A percentile compares a stretch with the other conserved stretches of the same genome.
These are phyloP conservation scores for Rhizophagus prolifer DNA, from an alignment of 192 early-diverging fungal genomes.

Conservation along the genomic window DNA sequence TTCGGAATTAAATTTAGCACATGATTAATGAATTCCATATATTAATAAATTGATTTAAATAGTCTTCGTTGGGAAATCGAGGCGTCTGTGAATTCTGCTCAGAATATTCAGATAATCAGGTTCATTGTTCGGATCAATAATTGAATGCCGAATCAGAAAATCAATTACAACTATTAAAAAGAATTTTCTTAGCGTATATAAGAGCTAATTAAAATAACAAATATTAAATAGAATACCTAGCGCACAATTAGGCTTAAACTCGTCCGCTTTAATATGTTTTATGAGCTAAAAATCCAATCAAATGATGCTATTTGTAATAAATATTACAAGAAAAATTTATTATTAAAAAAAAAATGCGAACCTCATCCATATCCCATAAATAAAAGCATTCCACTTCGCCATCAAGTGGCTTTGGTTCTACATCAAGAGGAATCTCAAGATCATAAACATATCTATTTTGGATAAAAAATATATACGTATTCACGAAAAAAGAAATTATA, in stretches of 20 bases:
- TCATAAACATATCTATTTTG: constrained; percentile 74
- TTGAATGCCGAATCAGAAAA: constrained; percentile 79
- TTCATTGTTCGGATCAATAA: constrained; percentile 75
- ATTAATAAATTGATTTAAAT: no score
- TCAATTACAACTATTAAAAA: constrained; percentile 62
- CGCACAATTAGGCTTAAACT: constrained; percentile 88
- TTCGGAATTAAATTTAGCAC: no score
- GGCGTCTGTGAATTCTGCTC: constrained; percentile 59
- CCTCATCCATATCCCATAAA: constrained; percentile 66
- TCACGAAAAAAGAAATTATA: neutral
- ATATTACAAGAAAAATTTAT: neutral
- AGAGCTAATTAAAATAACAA: neutral
- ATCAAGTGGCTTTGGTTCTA: constrained; percentile 70
- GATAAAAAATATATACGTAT: neutral
- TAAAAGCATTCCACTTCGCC: constrained; percentile 84
- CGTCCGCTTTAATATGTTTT: constrained; percentile 41
- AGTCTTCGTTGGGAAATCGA: constrained; percentile 55
- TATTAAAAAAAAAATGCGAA: constrained; percentile 28
- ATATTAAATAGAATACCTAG: constrained; percentile 36
- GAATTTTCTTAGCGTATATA: neutral
- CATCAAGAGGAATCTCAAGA: constrained; percentile 63
- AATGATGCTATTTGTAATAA: neutral
- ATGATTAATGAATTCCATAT: no score
- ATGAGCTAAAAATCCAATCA: constrained; percentile 27
- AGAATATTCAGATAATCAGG: constrained; percentile 77